Evolutionary conservation across 2,329 filamentous ascomycete species (phyloP).

Genomic region (Exserohilum rostratum): DNA sequence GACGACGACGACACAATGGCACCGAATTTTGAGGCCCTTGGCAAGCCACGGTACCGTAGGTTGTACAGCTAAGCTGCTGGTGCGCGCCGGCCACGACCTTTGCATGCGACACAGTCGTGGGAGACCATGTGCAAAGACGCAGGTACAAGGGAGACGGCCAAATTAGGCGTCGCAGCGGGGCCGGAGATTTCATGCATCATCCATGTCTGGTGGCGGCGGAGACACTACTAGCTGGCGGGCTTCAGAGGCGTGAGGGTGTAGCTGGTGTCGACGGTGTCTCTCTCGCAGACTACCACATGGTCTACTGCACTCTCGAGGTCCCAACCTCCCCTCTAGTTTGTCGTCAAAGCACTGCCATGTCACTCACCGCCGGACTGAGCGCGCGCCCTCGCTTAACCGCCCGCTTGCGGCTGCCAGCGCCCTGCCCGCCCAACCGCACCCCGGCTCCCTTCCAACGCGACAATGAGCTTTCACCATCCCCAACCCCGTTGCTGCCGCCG

Average conservation of each 20-base stretch:
- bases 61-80: neutral
- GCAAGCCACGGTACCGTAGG: neutral
- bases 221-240: conserved; percentile 10
- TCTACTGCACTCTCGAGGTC: no score
- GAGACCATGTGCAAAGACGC: conserved; percentile 9
- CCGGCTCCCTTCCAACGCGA: conserved; percentile 24
- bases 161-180: conserved; percentile 17
- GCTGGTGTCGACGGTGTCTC: neutral
- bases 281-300: no score
- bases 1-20: neutral
- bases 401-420: conserved; percentile 21
- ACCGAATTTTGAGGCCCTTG: no score
- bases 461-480: conserved; percentile 18
- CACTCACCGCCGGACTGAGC: conserved; percentile 18
- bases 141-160: conserved; percentile 17
- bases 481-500: conserved; percentile 19
- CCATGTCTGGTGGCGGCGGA: conserved; percentile 17
- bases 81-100: no score
- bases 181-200: conserved; percentile 24
- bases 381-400: conserved; percentile 14
- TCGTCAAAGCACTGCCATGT: conserved; percentile 20
- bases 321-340: neutral
- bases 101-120: neutral
- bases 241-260: neutral
- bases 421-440: conserved; percentile 9